These are phyloP conservation scores for Penicillium odoratum DNA, from an alignment of 495 filamentous ascomycete genomes.

Conservation along the genomic window DNA sequence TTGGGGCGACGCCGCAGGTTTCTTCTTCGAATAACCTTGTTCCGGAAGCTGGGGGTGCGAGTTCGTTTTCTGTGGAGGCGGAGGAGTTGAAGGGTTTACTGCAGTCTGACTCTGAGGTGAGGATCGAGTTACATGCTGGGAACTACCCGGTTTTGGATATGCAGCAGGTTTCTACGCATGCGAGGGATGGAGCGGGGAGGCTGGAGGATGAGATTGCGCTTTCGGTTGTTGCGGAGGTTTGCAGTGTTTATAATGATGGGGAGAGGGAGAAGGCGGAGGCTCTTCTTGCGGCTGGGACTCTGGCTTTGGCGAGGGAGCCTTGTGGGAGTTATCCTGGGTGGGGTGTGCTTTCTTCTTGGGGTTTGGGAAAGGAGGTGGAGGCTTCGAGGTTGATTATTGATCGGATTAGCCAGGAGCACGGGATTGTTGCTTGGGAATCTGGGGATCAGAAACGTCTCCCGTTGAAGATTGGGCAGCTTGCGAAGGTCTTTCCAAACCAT, in stretches of 20 bases:
- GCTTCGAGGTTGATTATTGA: constrained; percentile 25
- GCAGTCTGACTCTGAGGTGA: constrained; percentile 26
- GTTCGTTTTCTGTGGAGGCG: constrained; percentile 14
- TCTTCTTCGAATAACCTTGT: constrained; percentile 54
- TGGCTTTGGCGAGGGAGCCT: constrained; percentile 77
- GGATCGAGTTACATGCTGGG: constrained; percentile 70
- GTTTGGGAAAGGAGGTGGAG: constrained; percentile 1
- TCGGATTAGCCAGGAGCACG: constrained; percentile 41
- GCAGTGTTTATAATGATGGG: constrained; percentile 62
- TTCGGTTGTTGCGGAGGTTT: constrained; percentile 70
- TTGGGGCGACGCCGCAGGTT: constrained; percentile 82
- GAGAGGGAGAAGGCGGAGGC: constrained; percentile 56
- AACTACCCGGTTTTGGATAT: constrained; percentile 76
- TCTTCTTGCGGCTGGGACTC: constrained; percentile 66
- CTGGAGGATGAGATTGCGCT: constrained; percentile 61
- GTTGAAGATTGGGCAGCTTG: constrained; percentile 42
- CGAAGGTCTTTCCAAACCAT: constrained; percentile 83
- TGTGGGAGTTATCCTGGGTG: constrained; percentile 68
- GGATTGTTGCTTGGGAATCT: constrained; percentile 32
- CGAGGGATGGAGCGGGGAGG: constrained; percentile 38
- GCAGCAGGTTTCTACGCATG: constrained; percentile 78
- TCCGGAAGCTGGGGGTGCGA: not conserved
- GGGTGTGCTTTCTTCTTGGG: constrained; percentile 71
- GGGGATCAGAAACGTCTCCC: constrained; percentile 20
- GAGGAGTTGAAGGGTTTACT: constrained; percentile 24